Evolutionary conservation across 2,329 filamentous ascomycete species (phyloP).

Genomic region (Cercospora sojina): DNA sequence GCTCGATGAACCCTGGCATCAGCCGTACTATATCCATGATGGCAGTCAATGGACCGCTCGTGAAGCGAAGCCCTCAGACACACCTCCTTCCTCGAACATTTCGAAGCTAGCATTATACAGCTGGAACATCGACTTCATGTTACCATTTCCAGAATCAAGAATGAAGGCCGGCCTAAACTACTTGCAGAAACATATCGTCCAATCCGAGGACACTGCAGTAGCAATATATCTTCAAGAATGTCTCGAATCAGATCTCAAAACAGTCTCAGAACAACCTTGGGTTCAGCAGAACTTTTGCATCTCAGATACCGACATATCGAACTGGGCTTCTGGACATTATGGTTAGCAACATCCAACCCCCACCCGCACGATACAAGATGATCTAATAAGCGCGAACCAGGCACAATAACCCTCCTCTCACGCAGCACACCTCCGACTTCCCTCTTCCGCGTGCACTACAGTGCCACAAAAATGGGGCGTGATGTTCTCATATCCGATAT

Average conservation of each 20-base stretch:
- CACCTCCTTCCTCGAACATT: background rate
- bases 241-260: conserved; percentile 45
- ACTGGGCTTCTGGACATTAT: conserved; percentile 51
- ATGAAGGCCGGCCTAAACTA: conserved; percentile 46
- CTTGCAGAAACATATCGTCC: conserved; percentile 31
- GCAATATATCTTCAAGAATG: conserved; percentile 58
- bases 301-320: conserved; percentile 47
- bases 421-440: conserved; percentile 45
- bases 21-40: conserved; percentile 24
- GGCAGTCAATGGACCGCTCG: conserved; percentile 21
- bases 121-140: conserved; percentile 53
- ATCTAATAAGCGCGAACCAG: conserved; percentile 27
- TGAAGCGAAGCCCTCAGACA: background rate
- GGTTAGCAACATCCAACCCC: background rate
- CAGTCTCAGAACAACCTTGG: conserved; percentile 50
- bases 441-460: conserved; percentile 54
- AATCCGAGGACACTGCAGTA: conserved; percentile 29
- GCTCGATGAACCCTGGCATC: conserved; percentile 26
- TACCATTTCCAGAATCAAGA: conserved; percentile 40
- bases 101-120: conserved; percentile 40
- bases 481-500: conserved; percentile 59
- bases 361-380: background rate
- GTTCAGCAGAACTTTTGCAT: conserved; percentile 50
- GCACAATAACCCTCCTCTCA: conserved; percentile 55
- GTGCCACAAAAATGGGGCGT: conserved; percentile 50